These are phyloP conservation scores for Solanum tarijense DNA, from an alignment of 257 asterid genomes.

Conservation along the genomic window DNA sequence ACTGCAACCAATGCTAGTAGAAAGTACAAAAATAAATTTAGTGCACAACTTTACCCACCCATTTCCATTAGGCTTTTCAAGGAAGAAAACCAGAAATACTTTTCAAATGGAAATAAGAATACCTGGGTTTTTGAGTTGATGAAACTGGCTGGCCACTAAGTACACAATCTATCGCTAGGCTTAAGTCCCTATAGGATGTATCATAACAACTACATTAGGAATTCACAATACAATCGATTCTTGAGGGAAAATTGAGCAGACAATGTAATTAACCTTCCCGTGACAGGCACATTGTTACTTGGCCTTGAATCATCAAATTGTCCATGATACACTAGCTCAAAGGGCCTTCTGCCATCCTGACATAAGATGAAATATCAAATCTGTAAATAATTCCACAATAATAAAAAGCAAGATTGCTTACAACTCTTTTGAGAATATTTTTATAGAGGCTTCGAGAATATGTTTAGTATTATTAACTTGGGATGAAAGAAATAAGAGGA, in stretches of 20 bases:
- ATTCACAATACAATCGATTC: neutral
- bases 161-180: conserved; percentile 75
- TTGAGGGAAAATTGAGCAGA: neutral
- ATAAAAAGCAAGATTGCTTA: neutral
- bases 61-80: neutral
- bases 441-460: neutral
- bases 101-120: neutral
- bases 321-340: conserved; percentile 89
- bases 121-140: conserved; percentile 73
- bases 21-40: conserved; percentile 5
- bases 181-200: conserved; percentile 49
- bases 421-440: neutral
- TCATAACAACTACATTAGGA: neutral
- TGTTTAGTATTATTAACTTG: neutral
- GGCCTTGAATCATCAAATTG: conserved; percentile 95
- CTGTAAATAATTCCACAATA: neutral
- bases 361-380: neutral
- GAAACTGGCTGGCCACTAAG: conserved; percentile 70
- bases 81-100: neutral
- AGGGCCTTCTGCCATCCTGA: conserved; percentile 93
- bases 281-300: conserved; percentile 41
- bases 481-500: neutral
- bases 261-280: conserved; percentile 57
- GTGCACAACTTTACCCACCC: neutral
- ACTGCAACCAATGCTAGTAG: conserved; percentile 75